Conservation (phyloP, 805 yeast genomes). For the Grigorovia jiainica region DNA sequence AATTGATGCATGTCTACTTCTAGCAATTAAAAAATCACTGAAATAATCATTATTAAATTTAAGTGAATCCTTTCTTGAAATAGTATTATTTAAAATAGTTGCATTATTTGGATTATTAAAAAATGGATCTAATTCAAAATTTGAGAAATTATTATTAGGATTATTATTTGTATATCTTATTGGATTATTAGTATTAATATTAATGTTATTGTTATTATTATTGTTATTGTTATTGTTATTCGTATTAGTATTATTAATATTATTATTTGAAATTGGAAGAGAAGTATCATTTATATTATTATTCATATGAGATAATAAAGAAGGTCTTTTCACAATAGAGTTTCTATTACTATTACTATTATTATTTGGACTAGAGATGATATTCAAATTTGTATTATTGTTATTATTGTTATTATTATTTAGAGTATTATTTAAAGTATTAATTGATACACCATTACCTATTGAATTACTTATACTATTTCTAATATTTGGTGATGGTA, state of each 20-base stretch:
- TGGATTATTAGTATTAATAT: not conserved
- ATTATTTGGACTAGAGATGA: not conserved
- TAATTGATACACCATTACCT: not conserved
- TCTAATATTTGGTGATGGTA: not conserved
- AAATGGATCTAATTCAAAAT: slow-evolving; percentile 6
- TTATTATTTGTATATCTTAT: too few relatives aligned
- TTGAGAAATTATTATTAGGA: not conserved
- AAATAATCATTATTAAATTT: slow-evolving; percentile 24
- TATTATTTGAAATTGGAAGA: not conserved
- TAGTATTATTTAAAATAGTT: not conserved
- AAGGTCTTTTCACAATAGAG: not conserved
- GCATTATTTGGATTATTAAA: slow-evolving; percentile 1
- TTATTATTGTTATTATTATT: not conserved
- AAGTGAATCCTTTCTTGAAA: slow-evolving; percentile 25
- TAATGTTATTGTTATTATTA: not conserved
- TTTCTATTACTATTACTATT: not conserved
- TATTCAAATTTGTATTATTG: not conserved
- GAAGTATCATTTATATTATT: not conserved
- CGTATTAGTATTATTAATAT: not conserved
- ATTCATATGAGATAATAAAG: slow-evolving; percentile 12
- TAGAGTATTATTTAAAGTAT: not conserved
- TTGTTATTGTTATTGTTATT: slow-evolving; percentile 2
- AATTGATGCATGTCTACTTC: slow-evolving; percentile 26
- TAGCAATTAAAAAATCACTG: slow-evolving; percentile 20
- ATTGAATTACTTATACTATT: not conserved